Conservation (phyloP, 306 rosid genomes). For the Cicer cuneatum region DNA sequence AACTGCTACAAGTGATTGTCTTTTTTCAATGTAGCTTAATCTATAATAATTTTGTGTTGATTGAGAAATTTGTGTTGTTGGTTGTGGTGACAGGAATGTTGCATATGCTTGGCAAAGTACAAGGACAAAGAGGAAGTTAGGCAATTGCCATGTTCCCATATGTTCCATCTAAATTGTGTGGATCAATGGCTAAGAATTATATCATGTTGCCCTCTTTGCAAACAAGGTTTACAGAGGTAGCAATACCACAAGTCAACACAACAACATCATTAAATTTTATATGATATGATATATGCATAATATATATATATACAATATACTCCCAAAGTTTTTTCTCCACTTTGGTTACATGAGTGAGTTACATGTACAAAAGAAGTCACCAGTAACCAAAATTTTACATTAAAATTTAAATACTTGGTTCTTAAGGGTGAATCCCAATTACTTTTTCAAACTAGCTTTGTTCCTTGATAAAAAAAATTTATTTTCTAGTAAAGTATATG, state of each 20-base stretch:
- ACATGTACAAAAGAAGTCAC: slow-evolving; percentile 61
- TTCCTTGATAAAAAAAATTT: neutral
- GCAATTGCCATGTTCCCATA: slow-evolving; percentile 75
- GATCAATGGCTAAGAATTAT: slow-evolving; percentile 91
- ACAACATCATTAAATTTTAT: neutral
- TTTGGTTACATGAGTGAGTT: slow-evolving; percentile 83
- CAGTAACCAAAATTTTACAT: slow-evolving; percentile 59
- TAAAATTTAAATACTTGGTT: slow-evolving; percentile 7
- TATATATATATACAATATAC: slow-evolving; percentile 16
- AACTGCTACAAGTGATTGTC: too few relatives aligned
- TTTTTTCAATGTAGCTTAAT: too few relatives aligned
- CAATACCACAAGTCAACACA: slow-evolving; percentile 6
- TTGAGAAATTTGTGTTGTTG: slow-evolving; percentile 21
- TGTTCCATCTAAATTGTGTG: slow-evolving; percentile 86
- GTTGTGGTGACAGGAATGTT: slow-evolving; percentile 68
- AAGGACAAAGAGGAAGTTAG: slow-evolving; percentile 82
- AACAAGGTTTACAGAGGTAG: slow-evolving; percentile 75
- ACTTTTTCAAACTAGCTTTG: neutral
- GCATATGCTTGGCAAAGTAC: slow-evolving; percentile 87
- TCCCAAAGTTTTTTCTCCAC: neutral
- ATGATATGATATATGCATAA: neutral
- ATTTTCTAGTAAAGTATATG: neutral
- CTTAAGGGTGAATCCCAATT: slow-evolving; percentile 31
- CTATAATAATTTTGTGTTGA: neutral
- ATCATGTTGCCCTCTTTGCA: slow-evolving; percentile 92